These are phyloP conservation scores for Aspergillus sp. DNA, from an alignment of 2,329 filamentous ascomycete species.

Conservation along the genomic window DNA sequence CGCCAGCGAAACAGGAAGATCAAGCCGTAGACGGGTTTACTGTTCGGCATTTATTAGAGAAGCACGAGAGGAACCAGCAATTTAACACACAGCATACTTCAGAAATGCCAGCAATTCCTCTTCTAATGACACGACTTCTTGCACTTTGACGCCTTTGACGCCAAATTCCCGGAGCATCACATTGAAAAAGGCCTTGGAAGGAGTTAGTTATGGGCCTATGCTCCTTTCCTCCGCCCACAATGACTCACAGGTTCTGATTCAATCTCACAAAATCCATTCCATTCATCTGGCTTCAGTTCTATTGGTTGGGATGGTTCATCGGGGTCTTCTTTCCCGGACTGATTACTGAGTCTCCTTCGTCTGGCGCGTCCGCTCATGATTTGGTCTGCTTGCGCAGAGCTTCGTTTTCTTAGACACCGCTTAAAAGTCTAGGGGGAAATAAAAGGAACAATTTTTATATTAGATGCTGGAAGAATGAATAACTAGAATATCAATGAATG, in stretches of 20 bases:
- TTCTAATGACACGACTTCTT: conserved; percentile 71
- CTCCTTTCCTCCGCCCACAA: neutral
- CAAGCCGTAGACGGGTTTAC: conserved; percentile 72
- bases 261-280: conserved; percentile 57
- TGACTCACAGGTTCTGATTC: conserved; percentile 75
- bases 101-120: conserved; percentile 56
- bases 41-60: conserved; percentile 24
- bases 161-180: conserved; percentile 74
- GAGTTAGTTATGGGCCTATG: neutral
- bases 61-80: neutral
- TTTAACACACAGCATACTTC: conserved; percentile 45
- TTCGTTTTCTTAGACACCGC: too few species aligned
- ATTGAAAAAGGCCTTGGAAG: conserved; percentile 68
- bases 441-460: neutral
- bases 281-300: conserved; percentile 33
- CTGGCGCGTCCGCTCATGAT: conserved; percentile 25
- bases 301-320: neutral
- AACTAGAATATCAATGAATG: neutral
- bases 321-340: conserved; percentile 8
- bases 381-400: neutral
- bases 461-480: neutral
- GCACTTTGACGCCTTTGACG: conserved; percentile 63
- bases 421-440: too few species aligned
- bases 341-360: conserved; percentile 20
- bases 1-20: conserved; percentile 79